Percentiles rank a stretch among this genome's conserved stretches.
Conservation (phyloP, 1,139 yeast genomes). For the Protomyces inouyei region DNA sequence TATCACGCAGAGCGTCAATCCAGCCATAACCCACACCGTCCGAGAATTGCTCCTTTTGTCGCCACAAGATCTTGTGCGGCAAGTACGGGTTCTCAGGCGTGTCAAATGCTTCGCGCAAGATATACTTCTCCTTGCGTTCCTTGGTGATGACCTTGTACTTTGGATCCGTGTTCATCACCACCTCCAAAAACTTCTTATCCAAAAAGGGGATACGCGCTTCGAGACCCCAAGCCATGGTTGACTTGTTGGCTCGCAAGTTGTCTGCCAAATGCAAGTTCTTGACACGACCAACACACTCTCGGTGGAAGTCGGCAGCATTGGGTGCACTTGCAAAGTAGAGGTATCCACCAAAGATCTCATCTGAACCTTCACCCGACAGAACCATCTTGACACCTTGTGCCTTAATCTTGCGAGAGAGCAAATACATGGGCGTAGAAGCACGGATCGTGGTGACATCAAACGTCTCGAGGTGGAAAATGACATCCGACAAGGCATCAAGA, state of each 20-base stretch:
- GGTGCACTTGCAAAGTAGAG: conserved; percentile 97
- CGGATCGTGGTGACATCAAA: conserved; percentile 97
- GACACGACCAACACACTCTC: conserved; percentile 90
- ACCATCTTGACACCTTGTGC: conserved; percentile 99
- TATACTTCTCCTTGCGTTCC: conserved; percentile 87
- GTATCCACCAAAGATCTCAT: conserved; percentile 98
- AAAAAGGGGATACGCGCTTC: conserved; percentile 99
- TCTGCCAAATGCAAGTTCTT: conserved; percentile 96
- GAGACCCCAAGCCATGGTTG: conserved; percentile 99
- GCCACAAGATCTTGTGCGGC: conserved; percentile 95
- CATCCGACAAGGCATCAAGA: conserved; percentile 89
- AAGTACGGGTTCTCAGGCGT: conserved; percentile 80
- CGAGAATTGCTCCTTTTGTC: conserved; percentile 99
- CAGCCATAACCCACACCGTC: conserved; percentile 99
- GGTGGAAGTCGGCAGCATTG: conserved; percentile 81
- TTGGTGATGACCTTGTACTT: conserved; percentile 75
- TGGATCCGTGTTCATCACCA: conserved; percentile 92
- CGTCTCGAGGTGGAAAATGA: conserved; percentile 91
- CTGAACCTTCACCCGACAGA: conserved; percentile 97
- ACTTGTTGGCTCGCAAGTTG: conserved; percentile 97
- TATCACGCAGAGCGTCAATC: conserved; percentile 96
- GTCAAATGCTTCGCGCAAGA: conserved; percentile 94
- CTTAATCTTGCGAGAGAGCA: conserved; percentile 90
- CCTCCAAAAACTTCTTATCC: conserved; percentile 86
- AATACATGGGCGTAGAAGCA: conserved; percentile 98